A percentile compares a stretch with the other conserved stretches of the same genome.
These are phyloP conservation scores for Apiotrichum siamense DNA, from an alignment of 1,284 basidiomycete species.

Conservation along the genomic window DNA sequence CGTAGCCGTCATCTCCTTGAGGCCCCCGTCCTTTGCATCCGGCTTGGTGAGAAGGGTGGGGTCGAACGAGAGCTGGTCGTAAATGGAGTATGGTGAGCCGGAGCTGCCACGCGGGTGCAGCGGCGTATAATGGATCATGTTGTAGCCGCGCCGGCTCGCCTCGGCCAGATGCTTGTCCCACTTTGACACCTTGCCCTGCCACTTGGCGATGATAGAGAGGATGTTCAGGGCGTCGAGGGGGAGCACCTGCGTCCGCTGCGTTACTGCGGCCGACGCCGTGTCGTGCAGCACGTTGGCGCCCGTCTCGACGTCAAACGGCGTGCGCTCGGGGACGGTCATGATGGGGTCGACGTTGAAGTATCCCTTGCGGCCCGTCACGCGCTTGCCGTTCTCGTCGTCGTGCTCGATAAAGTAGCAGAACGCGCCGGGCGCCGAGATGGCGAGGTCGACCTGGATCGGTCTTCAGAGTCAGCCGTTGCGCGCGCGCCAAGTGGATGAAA, in stretches of 20 bases:
- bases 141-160: slow-evolving; percentile 81
- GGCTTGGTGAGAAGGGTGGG: slow-evolving; percentile 59
- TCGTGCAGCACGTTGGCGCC: slow-evolving; percentile 47
- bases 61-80: slow-evolving; percentile 76
- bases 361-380: slow-evolving; percentile 72
- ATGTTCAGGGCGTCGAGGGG: slow-evolving; percentile 79
- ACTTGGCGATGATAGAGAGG: slow-evolving; percentile 85
- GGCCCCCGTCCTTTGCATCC: slow-evolving; percentile 53
- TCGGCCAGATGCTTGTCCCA: slow-evolving; percentile 77
- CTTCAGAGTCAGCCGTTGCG: slow-evolving; percentile 51
- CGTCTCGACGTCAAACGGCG: slow-evolving; percentile 51
- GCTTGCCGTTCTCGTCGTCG: slow-evolving; percentile 53
- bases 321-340: slow-evolving; percentile 64
- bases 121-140: slow-evolving; percentile 92
- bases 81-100: slow-evolving; percentile 85
- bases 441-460: slow-evolving; percentile 83
- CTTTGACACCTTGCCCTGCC: slow-evolving; percentile 77
- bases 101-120: slow-evolving; percentile 82
- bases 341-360: slow-evolving; percentile 95
- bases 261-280: slow-evolving; percentile 52
- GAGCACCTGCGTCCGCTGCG: slow-evolving; percentile 47
- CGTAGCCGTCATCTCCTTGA: slow-evolving; percentile 52
- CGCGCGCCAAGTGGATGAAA: too few species aligned
- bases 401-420: slow-evolving; percentile 92
- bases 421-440: slow-evolving; percentile 88